Percentiles rank a stretch among this genome's conserved stretches.
Conservation (phyloP, 495 filamentous ascomycete genomes). For the Pyrenula aspistea region DNA sequence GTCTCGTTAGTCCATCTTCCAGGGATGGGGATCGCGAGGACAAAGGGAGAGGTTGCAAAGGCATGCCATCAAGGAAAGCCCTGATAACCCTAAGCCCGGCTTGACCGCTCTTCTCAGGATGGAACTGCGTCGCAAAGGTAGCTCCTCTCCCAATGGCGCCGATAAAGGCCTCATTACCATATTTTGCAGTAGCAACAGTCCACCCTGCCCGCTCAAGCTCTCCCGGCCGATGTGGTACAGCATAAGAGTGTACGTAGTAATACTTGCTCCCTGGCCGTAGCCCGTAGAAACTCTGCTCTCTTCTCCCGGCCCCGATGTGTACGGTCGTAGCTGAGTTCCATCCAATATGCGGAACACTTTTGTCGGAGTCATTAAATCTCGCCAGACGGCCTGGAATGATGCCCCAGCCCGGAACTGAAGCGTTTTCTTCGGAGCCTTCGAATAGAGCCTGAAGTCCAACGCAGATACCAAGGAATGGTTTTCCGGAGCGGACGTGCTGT, state of each 20-base stretch:
- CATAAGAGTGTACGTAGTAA: slow-evolving; percentile 97
- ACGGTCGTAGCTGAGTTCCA: slow-evolving; percentile 78
- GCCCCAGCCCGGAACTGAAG: slow-evolving; percentile 56
- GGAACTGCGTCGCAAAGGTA: slow-evolving; percentile 88
- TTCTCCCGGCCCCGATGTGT: slow-evolving; percentile 29
- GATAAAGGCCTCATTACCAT: slow-evolving; percentile 83
- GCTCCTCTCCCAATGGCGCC: slow-evolving; percentile 78
- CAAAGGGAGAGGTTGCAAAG: slow-evolving; percentile 26
- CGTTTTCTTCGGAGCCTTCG: slow-evolving; percentile 66
- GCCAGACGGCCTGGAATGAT: slow-evolving; percentile 58
- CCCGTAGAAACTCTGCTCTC: slow-evolving; percentile 59
- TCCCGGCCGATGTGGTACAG: slow-evolving; percentile 59
- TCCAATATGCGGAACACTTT: slow-evolving; percentile 93
- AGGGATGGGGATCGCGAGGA: slow-evolving; percentile 19
- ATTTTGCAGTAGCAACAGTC: slow-evolving; percentile 76
- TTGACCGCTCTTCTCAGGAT: slow-evolving; percentile 91
- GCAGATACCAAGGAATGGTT: slow-evolving; percentile 97
- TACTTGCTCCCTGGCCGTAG: slow-evolving; percentile 76
- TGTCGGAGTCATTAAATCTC: slow-evolving; percentile 63
- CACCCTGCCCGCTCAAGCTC: slow-evolving; percentile 68
- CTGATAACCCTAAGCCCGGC: slow-evolving; percentile 75
- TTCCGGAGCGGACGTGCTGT: slow-evolving; percentile 70
- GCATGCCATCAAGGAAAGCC: slow-evolving; percentile 65
- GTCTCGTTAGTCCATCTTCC: slow-evolving; percentile 61
- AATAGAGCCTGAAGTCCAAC: slow-evolving; percentile 90